Conservation (phyloP, 352 stramenopile genomes). For the Globisporangium middletonii region DNA sequence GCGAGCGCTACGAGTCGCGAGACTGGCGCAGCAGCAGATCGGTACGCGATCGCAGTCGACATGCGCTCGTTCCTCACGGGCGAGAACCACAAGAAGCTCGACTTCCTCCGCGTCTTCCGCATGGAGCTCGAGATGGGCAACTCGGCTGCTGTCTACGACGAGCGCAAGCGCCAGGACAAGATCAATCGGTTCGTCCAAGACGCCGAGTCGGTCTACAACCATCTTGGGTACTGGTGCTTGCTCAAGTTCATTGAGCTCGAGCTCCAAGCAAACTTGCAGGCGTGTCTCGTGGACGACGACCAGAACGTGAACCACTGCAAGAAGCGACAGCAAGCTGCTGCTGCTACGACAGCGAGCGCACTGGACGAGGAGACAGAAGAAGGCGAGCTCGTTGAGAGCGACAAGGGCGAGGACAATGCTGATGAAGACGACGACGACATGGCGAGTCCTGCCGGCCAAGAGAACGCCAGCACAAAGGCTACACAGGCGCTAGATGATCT, state of each 20-base stretch:
- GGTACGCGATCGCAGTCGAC: constrained; percentile 9
- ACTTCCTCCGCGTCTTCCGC: constrained; percentile 58
- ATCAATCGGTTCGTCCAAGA: constrained; percentile 68
- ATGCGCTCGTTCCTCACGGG: constrained; percentile 63
- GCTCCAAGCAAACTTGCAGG: constrained; percentile 62
- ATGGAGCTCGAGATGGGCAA: constrained; percentile 67
- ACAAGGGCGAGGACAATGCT: constrained; percentile 9
- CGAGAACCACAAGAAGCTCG: constrained; percentile 60
- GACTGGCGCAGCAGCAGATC: not conserved
- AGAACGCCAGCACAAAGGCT: not conserved
- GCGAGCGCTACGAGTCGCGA: not conserved
- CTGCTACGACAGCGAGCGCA: not conserved
- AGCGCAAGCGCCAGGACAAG: constrained; percentile 66
- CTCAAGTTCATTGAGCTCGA: constrained; percentile 79
- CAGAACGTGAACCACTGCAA: constrained; percentile 54
- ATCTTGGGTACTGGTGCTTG: constrained; percentile 74
- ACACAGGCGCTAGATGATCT: constrained; percentile 1
- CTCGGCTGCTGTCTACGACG: constrained; percentile 63
- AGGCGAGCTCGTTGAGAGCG: constrained; percentile 10
- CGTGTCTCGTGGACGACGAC: constrained; percentile 51
- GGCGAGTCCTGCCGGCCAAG: too few relatives aligned
- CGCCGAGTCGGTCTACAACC: constrained; percentile 48
- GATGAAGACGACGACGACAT: not conserved
- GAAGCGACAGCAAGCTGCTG: constrained; percentile 21
- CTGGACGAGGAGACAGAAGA: constrained; percentile 22